phyloP scores from a whole-genome alignment of 306 rosid genomes.

The Casuarina glauca region DNA sequence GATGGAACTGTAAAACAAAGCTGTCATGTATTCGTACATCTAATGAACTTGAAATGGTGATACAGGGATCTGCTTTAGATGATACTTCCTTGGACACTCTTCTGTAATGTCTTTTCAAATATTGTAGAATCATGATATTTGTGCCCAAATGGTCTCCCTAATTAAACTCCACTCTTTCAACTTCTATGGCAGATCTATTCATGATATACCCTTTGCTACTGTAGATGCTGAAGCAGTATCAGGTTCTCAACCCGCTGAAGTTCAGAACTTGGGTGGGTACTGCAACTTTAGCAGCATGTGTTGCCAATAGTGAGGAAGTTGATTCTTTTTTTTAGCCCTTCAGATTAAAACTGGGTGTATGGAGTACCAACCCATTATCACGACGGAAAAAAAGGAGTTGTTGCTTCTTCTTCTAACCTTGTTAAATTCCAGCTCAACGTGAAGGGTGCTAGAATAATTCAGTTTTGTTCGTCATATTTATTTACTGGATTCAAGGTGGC shows the following conservation, averaged over 20 bases:
- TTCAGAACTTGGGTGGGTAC: slow-evolving; percentile 73
- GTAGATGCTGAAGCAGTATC: slow-evolving; percentile 78
- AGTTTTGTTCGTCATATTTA: slow-evolving; percentile 1
- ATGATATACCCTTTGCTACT: slow-evolving; percentile 62
- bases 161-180: slow-evolving; percentile 8
- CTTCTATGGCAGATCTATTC: slow-evolving; percentile 50
- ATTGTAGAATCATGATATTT: background rate
- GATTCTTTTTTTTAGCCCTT: background rate
- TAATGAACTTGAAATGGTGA: background rate
- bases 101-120: background rate
- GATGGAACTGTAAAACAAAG: background rate
- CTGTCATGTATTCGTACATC: slow-evolving; percentile 1
- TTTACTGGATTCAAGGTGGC: background rate
- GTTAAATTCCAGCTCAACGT: background rate
- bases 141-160: background rate
- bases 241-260: slow-evolving; percentile 85
- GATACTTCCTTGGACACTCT: background rate
- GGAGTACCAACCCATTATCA: background rate
- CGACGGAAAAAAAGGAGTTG: background rate
- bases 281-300: background rate
- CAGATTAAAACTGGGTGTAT: background rate
- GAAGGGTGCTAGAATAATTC: background rate
- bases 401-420: background rate
- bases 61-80: background rate
- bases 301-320: slow-evolving; percentile 4